Base-by-base conservation (phyloP, 805 yeast genomes). In the Candida easanensis region DNA sequence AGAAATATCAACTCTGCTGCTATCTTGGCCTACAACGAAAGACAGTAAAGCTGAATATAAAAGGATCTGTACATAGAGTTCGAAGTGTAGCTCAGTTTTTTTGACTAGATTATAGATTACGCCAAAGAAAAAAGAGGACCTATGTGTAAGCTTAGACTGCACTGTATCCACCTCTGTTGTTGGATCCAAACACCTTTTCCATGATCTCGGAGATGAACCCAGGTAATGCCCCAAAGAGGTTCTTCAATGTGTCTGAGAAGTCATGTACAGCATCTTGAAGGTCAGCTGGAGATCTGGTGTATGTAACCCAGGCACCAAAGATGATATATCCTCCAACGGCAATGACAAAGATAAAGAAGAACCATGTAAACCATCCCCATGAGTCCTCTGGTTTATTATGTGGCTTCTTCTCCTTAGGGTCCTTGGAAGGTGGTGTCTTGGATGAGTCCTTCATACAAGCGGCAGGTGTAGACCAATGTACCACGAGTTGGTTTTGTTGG, bases 151-250 rank as follows among this genome's bases (percentile, higher is more conserved):
- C 11, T 30, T 16, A 90, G 10, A 93, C 95, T 27, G 97, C 98
- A 59, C 95, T 82, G 63, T 93, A 91, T 16, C 96, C 98, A 21
- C 95, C 95, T 61, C 96, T 76, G 54, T 71, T 70, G 36, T 76
- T 67, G 18, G 80, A 75, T 6, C 90, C 83, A 41, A 82, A 71
- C 26, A 90, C 62, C 55, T 77, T 88, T 39, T 76, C 77, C 33
- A 79, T 67, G 4, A 90, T 72, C 64, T 90, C 96, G 49, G 69
- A 73, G 34, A 77, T 52, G 48, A 90, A 82, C 13, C 75, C 74
- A 5, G 93, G 93, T 39, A 82, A 63, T 1, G 82, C 80, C 20
- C 70, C 68, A 34, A 77, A 57, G 25, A 83, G 67, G 44, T 80
- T 85, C 33, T 75, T 65, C 33, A 80, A 68, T 36, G 84, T 77